Percentiles rank a stretch among this genome's conserved stretches.
These are phyloP conservation scores for Saturnispora serradocipensis DNA, from an alignment of 805 yeast species.

Conservation along the genomic window DNA sequence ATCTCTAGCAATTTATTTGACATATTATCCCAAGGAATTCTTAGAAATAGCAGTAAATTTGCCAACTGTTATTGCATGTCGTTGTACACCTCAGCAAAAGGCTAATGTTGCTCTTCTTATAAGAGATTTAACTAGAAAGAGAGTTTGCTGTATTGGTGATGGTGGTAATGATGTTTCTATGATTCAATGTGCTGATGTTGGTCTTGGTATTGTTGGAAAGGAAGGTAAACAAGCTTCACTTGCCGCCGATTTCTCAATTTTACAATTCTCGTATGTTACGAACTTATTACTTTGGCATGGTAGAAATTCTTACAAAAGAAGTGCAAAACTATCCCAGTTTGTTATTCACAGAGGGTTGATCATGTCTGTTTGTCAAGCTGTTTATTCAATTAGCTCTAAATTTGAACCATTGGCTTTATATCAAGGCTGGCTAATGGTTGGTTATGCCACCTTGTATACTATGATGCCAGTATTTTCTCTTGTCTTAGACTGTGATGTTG, in stretches of 20 bases:
- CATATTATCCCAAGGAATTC: constrained; percentile 58
- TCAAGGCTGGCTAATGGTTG: constrained; percentile 98
- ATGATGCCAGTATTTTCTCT: constrained; percentile 97
- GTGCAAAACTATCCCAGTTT: constrained; percentile 91
- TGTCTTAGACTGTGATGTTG: constrained; percentile 86
- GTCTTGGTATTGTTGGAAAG: constrained; percentile 97
- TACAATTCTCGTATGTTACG: constrained; percentile 83
- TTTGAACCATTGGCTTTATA: constrained; percentile 92
- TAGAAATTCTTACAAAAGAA: constrained; percentile 89
- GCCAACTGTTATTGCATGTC: constrained; percentile 95
- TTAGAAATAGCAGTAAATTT: constrained; percentile 66
- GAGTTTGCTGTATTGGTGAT: constrained; percentile 97
- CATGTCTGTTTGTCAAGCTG: constrained; percentile 91
- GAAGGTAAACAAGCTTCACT: constrained; percentile 97
- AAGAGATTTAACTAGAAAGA: constrained; percentile 66
- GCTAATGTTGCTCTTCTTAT: constrained; percentile 88
- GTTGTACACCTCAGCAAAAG: constrained; percentile 98
- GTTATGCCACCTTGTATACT: constrained; percentile 93
- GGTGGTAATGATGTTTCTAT: constrained; percentile 99
- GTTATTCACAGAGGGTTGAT: constrained; percentile 93
- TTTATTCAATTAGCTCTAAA: constrained; percentile 73
- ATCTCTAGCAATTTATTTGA: constrained; percentile 63
- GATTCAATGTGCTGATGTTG: constrained; percentile 98
- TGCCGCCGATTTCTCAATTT: constrained; percentile 93
- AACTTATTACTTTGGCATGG: constrained; percentile 95